Percentiles rank a stretch among this genome's conserved stretches.
phyloP scores from a whole-genome alignment of 2,329 filamentous ascomycete species.

The Phoma herbarum region DNA sequence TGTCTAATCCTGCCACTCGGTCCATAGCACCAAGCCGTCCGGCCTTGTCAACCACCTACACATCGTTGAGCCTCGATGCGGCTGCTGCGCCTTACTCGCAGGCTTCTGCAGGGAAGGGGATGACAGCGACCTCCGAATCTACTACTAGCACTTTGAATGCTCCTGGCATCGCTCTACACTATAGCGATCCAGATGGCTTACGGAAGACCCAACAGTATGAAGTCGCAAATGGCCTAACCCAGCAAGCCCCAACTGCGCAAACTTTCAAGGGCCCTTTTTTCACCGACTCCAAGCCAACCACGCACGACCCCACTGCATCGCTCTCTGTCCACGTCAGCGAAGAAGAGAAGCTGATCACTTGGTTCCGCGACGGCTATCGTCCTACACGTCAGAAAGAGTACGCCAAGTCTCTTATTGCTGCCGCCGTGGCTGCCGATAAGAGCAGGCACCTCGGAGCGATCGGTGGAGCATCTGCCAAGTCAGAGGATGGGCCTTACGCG shows the following conservation, averaged over 20 bases:
- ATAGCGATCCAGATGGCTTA: constrained; percentile 41
- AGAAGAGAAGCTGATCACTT: constrained; percentile 52
- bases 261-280: constrained; percentile 52
- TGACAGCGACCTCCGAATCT: constrained; percentile 18
- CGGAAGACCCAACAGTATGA: constrained; percentile 26
- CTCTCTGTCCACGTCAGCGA: constrained; percentile 36
- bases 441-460: constrained; percentile 25
- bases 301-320: constrained; percentile 36
- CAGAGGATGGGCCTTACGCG: constrained; percentile 17
- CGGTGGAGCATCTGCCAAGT: constrained; percentile 15
- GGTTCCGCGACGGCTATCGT: constrained; percentile 50
- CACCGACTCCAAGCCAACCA: constrained; percentile 40
- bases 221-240: constrained; percentile 36
- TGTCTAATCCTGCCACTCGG: constrained; percentile 19
- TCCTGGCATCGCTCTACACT: constrained; percentile 26
- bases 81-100: constrained; percentile 28
- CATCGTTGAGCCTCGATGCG: constrained; percentile 29
- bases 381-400: constrained; percentile 39
- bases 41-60: not conserved
- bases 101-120: not conserved
- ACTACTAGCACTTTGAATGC: constrained; percentile 17
- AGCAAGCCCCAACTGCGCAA: constrained; percentile 44
- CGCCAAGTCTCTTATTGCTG: constrained; percentile 32
- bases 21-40: constrained; percentile 20
- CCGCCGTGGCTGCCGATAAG: constrained; percentile 25